Evolutionary conservation across 2,329 filamentous ascomycete genomes (phyloP).

Genomic region (Coleophoma cylindrospora): DNA sequence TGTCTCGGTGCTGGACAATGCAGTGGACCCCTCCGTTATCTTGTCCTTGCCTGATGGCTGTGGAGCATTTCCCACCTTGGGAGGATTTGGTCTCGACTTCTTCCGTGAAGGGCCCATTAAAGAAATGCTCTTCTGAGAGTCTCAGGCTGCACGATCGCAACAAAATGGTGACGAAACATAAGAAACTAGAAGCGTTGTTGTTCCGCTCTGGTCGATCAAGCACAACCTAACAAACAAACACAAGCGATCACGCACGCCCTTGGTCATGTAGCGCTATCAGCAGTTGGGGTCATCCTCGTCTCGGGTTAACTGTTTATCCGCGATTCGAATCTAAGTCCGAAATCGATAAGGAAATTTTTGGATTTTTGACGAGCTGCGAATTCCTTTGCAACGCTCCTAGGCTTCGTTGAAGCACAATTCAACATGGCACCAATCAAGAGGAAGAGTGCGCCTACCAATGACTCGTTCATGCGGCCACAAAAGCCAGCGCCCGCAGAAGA

Average conservation of each 20-base stretch:
- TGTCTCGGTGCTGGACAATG: background rate
- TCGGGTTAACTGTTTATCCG: no score
- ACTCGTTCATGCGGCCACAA: slow-evolving; percentile 24
- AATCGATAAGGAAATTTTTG: background rate
- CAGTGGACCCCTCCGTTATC: slow-evolving; percentile 1
- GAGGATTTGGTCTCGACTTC: slow-evolving; percentile 16
- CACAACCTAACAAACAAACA: no score
- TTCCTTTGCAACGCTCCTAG: background rate
- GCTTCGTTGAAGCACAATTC: background rate
- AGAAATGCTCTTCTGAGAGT: background rate
- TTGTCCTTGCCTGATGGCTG: background rate
- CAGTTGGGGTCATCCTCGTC: no score
- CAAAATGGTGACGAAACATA: no score
- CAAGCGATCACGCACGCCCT: no score
- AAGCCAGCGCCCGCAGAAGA: slow-evolving; percentile 17
- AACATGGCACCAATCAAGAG: slow-evolving; percentile 28
- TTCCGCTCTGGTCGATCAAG: no score
- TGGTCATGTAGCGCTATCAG: no score
- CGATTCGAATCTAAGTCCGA: no score
- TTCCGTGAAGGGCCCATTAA: slow-evolving; percentile 24
- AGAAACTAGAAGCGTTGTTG: no score
- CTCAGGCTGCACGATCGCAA: no score
- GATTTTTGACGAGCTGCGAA: background rate
- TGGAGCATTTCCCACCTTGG: slow-evolving; percentile 13
- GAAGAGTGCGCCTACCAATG: slow-evolving; percentile 26